Conservation (phyloP, 163 green algal species). For the Chlorella variabilis region DNA sequence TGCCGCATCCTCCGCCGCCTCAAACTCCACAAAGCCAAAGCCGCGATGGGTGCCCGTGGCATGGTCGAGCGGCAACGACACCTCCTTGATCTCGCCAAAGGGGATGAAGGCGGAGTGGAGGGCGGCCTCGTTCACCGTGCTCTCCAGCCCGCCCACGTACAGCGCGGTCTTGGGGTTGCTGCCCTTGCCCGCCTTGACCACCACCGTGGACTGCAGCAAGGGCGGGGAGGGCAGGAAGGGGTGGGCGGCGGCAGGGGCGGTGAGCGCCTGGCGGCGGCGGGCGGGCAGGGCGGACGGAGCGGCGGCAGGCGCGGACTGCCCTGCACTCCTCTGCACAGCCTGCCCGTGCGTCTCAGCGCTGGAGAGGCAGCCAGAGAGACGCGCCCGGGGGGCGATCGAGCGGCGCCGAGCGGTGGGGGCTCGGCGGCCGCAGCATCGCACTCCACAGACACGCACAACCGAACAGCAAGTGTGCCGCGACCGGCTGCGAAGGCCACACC, state of each 20-base stretch:
- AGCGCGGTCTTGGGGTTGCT: slow-evolving; percentile 91
- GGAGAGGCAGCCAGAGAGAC: no score
- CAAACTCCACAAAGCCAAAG: slow-evolving; percentile 98
- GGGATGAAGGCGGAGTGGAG: slow-evolving; percentile 97
- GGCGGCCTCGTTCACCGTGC: slow-evolving; percentile 82
- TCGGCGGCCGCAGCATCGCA: no score
- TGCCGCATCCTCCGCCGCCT: slow-evolving; percentile 90
- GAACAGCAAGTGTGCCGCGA: no score
- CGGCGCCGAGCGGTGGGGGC: no score
- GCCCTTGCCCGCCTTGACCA: slow-evolving; percentile 66
- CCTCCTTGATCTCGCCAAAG: slow-evolving; percentile 97
- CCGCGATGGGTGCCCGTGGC: slow-evolving; percentile 92
- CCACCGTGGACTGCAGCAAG: slow-evolving; percentile 56
- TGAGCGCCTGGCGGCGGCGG: not conserved
- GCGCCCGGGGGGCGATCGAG: no score
- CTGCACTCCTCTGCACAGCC: no score
- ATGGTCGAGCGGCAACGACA: slow-evolving; percentile 94
- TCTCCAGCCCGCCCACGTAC: slow-evolving; percentile 92
- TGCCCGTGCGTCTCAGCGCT: no score
- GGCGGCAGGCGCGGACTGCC: no score
- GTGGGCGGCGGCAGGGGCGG: not conserved
- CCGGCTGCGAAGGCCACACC: no score
- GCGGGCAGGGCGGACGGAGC: no score
- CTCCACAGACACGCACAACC: no score
- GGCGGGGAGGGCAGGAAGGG: not conserved